A percentile compares a stretch with the other conserved stretches of the same genome.
These are phyloP conservation scores for Spinacia oleracea DNA, from an alignment of 179 eudicot genomes.

Conservation along the genomic window DNA sequence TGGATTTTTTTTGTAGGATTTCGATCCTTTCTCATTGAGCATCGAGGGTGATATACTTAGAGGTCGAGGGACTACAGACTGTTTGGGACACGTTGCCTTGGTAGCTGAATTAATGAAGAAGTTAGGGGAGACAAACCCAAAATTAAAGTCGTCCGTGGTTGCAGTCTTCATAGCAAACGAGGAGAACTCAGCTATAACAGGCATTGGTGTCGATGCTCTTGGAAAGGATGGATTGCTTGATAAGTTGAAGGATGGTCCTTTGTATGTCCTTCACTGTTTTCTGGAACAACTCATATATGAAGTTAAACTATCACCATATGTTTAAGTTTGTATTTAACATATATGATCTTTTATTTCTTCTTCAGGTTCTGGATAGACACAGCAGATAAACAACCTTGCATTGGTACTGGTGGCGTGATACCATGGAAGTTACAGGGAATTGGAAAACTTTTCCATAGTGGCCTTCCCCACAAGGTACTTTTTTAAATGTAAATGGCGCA, in stretches of 20 bases:
- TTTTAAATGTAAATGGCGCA: not conserved
- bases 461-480: slow-evolving; percentile 87
- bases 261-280: slow-evolving; percentile 50
- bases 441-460: slow-evolving; percentile 97
- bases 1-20: slow-evolving; percentile 53
- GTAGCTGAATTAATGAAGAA: slow-evolving; percentile 85
- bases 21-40: slow-evolving; percentile 91
- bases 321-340: not conserved
- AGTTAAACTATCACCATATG: not conserved
- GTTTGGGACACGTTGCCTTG: slow-evolving; percentile 96
- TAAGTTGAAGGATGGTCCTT: slow-evolving; percentile 83
- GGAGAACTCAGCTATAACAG: slow-evolving; percentile 86
- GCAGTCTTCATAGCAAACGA: slow-evolving; percentile 97
- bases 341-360: not conserved
- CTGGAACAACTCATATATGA: too few species aligned
- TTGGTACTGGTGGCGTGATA: slow-evolving; percentile 94
- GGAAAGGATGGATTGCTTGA: slow-evolving; percentile 80
- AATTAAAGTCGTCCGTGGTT: slow-evolving; percentile 83
- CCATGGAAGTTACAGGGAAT: slow-evolving; percentile 81
- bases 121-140: slow-evolving; percentile 79
- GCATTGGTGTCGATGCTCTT: slow-evolving; percentile 94
- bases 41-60: slow-evolving; percentile 87
- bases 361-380: slow-evolving; percentile 95
- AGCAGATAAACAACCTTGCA: slow-evolving; percentile 99
- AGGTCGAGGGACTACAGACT: slow-evolving; percentile 98